Conservation (phyloP, 1,139 yeast species). For the Pichia sp. region DNA sequence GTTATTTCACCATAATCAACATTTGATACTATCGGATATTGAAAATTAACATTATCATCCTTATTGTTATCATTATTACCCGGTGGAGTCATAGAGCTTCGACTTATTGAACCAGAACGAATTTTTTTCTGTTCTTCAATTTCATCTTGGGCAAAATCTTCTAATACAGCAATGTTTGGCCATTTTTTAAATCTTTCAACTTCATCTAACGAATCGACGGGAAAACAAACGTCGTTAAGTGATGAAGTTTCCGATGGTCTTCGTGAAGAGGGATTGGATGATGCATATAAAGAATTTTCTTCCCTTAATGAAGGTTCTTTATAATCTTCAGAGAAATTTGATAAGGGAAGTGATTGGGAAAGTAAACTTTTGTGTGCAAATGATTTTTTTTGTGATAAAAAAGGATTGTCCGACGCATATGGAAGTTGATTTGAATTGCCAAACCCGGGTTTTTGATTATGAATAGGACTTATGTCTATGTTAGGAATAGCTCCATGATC, state of each 20-base stretch:
- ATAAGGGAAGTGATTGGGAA: conserved; percentile 12
- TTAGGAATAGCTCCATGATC: conserved; percentile 5
- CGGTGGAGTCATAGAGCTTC: conserved; percentile 13
- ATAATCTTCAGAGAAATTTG: conserved; percentile 6
- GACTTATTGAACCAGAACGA: conserved; percentile 29
- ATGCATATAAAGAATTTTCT: conserved; percentile 15
- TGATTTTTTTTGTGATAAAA: background rate
- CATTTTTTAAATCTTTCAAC: conserved; percentile 40
- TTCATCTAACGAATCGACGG: conserved; percentile 48
- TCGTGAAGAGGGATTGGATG: conserved; percentile 67
- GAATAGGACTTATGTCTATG: background rate
- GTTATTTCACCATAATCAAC: conserved; percentile 25
- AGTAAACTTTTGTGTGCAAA: conserved; percentile 5
- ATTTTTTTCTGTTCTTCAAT: conserved; percentile 41
- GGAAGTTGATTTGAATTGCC: background rate
- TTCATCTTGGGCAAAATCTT: conserved; percentile 74
- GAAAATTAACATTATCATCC: conserved; percentile 27
- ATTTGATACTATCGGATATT: conserved; percentile 29
- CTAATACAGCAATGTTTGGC: conserved; percentile 77
- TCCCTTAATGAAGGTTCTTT: background rate
- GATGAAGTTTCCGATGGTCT: conserved; percentile 67
- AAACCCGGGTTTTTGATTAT: background rate
- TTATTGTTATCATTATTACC: conserved; percentile 19
- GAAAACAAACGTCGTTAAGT: conserved; percentile 83
- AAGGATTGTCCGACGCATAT: background rate